Conservation (phyloP, 1,139 yeast genomes). For the Yamadazyma trypodendri region DNA sequence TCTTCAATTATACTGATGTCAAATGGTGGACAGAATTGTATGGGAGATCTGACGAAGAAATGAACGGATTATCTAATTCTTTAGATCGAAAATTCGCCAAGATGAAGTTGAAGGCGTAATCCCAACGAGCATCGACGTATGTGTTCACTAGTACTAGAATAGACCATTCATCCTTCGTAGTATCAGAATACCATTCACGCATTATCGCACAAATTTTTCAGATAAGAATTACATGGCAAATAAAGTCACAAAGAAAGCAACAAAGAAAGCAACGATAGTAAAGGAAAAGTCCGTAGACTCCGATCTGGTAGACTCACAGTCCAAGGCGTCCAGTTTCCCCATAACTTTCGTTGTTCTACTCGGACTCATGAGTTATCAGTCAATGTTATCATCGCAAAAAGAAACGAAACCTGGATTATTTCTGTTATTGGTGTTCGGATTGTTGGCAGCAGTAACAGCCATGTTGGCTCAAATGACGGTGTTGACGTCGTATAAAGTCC, state of each 20-base stretch:
- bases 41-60: conserved; percentile 76
- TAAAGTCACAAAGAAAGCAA: background rate
- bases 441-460: conserved; percentile 1
- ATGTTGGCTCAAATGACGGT: conserved; percentile 3
- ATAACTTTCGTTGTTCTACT: conserved; percentile 3
- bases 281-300: too few species aligned
- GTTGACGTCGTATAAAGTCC: background rate
- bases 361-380: conserved; percentile 2
- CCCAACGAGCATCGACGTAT: too few species aligned
- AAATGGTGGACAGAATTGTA: conserved; percentile 87
- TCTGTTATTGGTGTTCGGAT: background rate
- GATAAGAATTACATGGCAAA: background rate
- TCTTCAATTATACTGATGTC: conserved; percentile 66
- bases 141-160: too few species aligned
- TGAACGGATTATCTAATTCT: conserved; percentile 61
- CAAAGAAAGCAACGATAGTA: background rate
- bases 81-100: conserved; percentile 44
- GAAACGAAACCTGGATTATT: conserved; percentile 1
- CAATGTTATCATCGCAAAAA: background rate
- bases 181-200: too few species aligned
- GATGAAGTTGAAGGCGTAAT: too few species aligned
- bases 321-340: conserved; percentile 1
- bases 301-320: background rate
- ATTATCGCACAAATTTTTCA: conserved; percentile 1
- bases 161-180: too few species aligned